These are phyloP conservation scores for Raphanus sativus DNA, from an alignment of 345 rosid species.

Conservation along the genomic window DNA sequence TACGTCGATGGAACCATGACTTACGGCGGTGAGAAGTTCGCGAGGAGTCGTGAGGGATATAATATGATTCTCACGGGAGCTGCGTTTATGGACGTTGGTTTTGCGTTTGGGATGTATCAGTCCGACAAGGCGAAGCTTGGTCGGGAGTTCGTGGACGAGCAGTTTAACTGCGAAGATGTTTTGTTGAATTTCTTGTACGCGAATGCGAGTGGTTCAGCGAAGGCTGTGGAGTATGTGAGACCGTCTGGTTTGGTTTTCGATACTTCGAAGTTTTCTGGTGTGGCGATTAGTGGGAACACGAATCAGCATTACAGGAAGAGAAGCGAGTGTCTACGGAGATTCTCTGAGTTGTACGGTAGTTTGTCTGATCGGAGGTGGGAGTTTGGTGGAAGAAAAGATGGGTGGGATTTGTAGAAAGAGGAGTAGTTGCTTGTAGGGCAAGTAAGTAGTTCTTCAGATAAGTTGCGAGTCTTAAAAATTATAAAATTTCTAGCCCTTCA, in stretches of 20 bases:
- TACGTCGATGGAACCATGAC: slow-evolving; percentile 52
- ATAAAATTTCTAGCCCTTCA: no score
- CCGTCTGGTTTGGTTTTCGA: slow-evolving; percentile 76
- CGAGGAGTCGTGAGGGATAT: slow-evolving; percentile 67
- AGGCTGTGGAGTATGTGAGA: slow-evolving; percentile 77
- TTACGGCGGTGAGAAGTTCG: slow-evolving; percentile 78
- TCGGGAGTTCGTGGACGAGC: slow-evolving; percentile 61
- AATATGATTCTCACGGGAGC: slow-evolving; percentile 97
- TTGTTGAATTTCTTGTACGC: slow-evolving; percentile 79
- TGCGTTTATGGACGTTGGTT: slow-evolving; percentile 65
- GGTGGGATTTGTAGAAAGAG: slow-evolving; percentile 79
- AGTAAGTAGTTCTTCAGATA: no score
- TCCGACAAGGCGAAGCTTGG: slow-evolving; percentile 60
- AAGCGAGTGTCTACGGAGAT: slow-evolving; percentile 66
- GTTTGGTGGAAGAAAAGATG: slow-evolving; percentile 68
- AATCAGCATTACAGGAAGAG: slow-evolving; percentile 67
- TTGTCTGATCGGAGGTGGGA: slow-evolving; percentile 55
- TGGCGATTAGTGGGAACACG: slow-evolving; percentile 82
- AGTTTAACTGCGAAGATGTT: slow-evolving; percentile 89
- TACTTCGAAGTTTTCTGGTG: slow-evolving; percentile 80
- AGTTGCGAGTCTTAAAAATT: no score
- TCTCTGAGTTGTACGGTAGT: slow-evolving; percentile 69
- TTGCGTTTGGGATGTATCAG: slow-evolving; percentile 73
- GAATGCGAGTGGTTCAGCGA: slow-evolving; percentile 56
- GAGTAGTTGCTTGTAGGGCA: no score